Evolutionary conservation across 2,329 filamentous ascomycete species (phyloP).

Genomic region (Ceratocystis colombiana): DNA sequence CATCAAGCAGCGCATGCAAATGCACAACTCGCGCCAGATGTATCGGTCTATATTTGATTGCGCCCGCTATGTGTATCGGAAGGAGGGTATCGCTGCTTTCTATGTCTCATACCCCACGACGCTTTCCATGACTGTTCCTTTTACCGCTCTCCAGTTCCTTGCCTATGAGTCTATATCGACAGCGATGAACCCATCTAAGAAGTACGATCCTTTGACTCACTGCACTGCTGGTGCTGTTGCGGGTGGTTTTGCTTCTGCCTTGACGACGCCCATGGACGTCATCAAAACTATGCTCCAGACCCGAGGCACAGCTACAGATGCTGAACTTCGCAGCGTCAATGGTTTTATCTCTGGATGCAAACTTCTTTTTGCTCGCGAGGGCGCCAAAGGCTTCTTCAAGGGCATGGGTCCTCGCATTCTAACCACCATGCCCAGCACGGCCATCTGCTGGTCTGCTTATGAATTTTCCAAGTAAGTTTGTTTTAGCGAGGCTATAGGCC

Average conservation of each 20-base stretch:
- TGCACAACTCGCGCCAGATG: constrained; percentile 78
- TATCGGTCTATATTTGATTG: constrained; percentile 83
- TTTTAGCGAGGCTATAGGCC: background rate
- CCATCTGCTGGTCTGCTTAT: constrained; percentile 91
- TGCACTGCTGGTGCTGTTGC: constrained; percentile 86
- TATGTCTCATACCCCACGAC: constrained; percentile 98
- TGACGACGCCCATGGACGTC: constrained; percentile 94
- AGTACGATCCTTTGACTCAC: constrained; percentile 88
- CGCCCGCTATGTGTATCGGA: constrained; percentile 74
- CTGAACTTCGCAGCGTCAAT: constrained; percentile 74
- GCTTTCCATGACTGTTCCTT: constrained; percentile 95
- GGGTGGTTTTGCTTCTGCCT: constrained; percentile 81
- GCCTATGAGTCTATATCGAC: constrained; percentile 96
- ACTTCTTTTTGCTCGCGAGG: constrained; percentile 75
- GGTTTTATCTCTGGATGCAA: constrained; percentile 68
- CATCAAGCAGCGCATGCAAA: constrained; percentile 99
- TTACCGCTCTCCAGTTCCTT: constrained; percentile 93
- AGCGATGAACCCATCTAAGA: constrained; percentile 72
- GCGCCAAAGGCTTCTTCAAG: constrained; percentile 80
- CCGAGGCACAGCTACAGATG: constrained; percentile 68
- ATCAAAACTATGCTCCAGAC: constrained; percentile 98
- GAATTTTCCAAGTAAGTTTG: constrained; percentile 55
- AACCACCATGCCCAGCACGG: constrained; percentile 95
- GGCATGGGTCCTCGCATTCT: constrained; percentile 83
- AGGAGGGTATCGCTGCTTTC: constrained; percentile 82